Base-by-base conservation (phyloP, 805 yeast genomes). In the Myxozyma mucilagina region DNA sequence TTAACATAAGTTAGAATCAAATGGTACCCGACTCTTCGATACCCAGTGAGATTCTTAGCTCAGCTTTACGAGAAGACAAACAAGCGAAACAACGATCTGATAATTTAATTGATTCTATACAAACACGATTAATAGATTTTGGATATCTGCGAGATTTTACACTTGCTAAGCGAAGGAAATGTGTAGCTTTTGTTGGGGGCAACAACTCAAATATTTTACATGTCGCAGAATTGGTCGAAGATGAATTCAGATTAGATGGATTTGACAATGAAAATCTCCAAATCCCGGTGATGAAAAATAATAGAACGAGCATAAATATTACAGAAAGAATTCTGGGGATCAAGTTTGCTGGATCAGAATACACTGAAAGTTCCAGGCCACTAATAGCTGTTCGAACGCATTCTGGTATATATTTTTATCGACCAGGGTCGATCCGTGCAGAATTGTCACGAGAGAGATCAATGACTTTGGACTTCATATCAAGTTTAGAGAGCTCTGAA, bases 381-480 rank as follows among this genome's bases (percentile, higher is more conserved):
- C 14, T 63, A 20, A 11, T 63, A 13, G 35, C 66, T 9, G 50
- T 56, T 13, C 52, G 67, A 14, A 56, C 57, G 5, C 35, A 16
- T 2, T 31, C 41, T 3, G 60, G 53, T 4, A 35, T 47, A 18
- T 52, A 32, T n/a, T 57, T 63, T 32, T 56, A 53, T 20, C 50
- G 69, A 38, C 66, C 70, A 5, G 64, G 59, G 1, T 32, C 45
- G 0, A 66, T 59, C 10, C 65, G 53, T 5, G 62, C 56, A 16
- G 57, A 53, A 10, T 47, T 41, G 6, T 51, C 32, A 11, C 43
- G 45, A n/a, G 38, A 16, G 7, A 42, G 29, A 31, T 38, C 18
- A 36, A 41, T 39, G 41, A 38, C 59, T 4, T 42, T 51, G 3
- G 65, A 62, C 18, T 39, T 52, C 5, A 36, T 47, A 7, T 18